A percentile compares a stretch with the other conserved stretches of the same genome.
phyloP scores from a whole-genome alignment of 768 basidiomycete species.

The Omphalotus guepiniiformis region DNA sequence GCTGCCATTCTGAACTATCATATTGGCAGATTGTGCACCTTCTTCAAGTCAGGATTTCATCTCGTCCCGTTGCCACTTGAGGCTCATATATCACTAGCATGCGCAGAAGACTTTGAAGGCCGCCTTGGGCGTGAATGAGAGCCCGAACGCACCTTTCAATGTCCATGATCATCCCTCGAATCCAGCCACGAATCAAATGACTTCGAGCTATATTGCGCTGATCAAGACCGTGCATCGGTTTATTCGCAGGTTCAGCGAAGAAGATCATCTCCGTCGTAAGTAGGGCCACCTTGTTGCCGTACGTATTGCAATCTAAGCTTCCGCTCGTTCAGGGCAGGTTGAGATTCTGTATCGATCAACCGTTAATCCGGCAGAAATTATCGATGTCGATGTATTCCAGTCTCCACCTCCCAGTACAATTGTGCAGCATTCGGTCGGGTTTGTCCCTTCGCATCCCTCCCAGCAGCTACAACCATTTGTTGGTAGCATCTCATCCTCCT shows the following conservation, averaged over 20 bases:
- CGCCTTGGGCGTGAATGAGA: slow-evolving; percentile 22
- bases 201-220: slow-evolving; percentile 30
- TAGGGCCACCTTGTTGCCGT: too few relatives aligned
- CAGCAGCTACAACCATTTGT: too few relatives aligned
- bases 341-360: neutral
- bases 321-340: neutral
- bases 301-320: too few relatives aligned
- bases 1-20: slow-evolving; percentile 3
- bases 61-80: neutral
- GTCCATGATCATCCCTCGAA: slow-evolving; percentile 23
- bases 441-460: too few relatives aligned
- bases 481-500: too few relatives aligned
- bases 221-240: slow-evolving; percentile 22
- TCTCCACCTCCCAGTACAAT: slow-evolving; percentile 1
- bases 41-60: slow-evolving; percentile 33
- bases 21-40: slow-evolving; percentile 45
- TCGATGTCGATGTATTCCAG: slow-evolving; percentile 1
- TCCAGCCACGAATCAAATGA: slow-evolving; percentile 28
- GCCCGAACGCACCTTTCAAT: slow-evolving; percentile 24
- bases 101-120: slow-evolving; percentile 32
- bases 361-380: neutral
- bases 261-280: too few relatives aligned
- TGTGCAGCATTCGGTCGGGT: slow-evolving; percentile 5
- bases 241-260: too few relatives aligned
- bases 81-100: too few relatives aligned